phyloP scores from a whole-genome alignment of 164 flowering plant species.

The Stephania cephalantha region DNA sequence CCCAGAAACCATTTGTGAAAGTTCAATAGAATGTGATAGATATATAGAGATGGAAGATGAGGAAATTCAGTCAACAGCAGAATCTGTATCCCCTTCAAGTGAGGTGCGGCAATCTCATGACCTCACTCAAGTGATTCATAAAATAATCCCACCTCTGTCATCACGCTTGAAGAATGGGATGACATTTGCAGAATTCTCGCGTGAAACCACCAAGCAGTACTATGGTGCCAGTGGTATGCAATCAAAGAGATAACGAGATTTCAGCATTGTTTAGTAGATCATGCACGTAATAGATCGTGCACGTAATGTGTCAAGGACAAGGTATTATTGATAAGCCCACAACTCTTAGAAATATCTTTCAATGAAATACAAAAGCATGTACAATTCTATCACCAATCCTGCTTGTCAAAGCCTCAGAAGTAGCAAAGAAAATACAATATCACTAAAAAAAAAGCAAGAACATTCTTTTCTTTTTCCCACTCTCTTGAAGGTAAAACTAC shows the following conservation, averaged over 20 bases:
- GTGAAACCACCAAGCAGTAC: slow-evolving; percentile 76
- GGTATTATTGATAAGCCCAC: not conserved
- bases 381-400: slow-evolving; percentile 7
- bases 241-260: slow-evolving; percentile 36
- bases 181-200: slow-evolving; percentile 89
- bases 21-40: slow-evolving; percentile 3
- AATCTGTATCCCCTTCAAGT: not conserved
- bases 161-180: slow-evolving; percentile 81
- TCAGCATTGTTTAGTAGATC: not conserved
- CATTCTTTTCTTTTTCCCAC: not conserved
- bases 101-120: slow-evolving; percentile 11
- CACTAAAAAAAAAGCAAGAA: slow-evolving; percentile 1
- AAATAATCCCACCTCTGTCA: slow-evolving; percentile 59
- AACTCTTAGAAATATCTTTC: slow-evolving; percentile 1
- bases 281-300: not conserved
- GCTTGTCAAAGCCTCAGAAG: not conserved
- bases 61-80: slow-evolving; percentile 8
- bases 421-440: not conserved
- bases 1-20: slow-evolving; percentile 29
- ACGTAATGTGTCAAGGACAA: not conserved
- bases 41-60: slow-evolving; percentile 3
- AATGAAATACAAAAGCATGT: slow-evolving; percentile 2
- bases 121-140: slow-evolving; percentile 33
- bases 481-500: not conserved
- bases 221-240: slow-evolving; percentile 85